Evolutionary conservation across 768 basidiomycete species (phyloP), one percentile per base, ranked within the genome.

Genomic region (Lactarius pseudohatsudake): DNA sequence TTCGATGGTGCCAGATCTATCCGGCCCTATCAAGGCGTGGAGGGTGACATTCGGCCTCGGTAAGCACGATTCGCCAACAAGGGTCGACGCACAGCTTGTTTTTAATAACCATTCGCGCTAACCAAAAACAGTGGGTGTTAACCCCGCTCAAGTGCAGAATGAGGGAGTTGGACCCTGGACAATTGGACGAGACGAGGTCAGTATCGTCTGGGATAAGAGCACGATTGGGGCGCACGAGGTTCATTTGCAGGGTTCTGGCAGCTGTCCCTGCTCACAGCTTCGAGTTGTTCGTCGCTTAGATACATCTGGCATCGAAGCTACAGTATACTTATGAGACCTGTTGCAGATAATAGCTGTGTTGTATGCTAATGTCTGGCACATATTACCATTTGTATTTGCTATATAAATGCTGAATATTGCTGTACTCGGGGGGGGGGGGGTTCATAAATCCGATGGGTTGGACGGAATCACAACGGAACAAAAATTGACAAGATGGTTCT

Each of bases 61-160:
- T 7, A 84, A 85, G 63, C 77, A 83, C 59, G 86, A 86, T 66
- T 81, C 86, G 0, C 83, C 86, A 1, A 85, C 86, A 7, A 83
- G 78, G 69, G 67, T 88, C 54, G 81, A 87, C 71, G 81, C 84
- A 0, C 79, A 78, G 5, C 76, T 88, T 9, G 64, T 85, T 47
- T 77, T 86, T 34, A 72, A 76, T 0, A 75, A 80, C 22, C 77
- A 77, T 28, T 71, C 67, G 5, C 66, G 58, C 65, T 65, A 28
- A 50, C 13, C 30, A 11, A 41, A 78, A 78, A 47, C 75, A 76
- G 2, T 72, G 76, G 76, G 1, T 79, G 80, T 36, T 72, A 18
- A 67, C 85, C 34, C 74, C 78, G 3, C 72, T 86, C 9, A 77
- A 78, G 62, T 77, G 78, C 8, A 50, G 62, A 45, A 16, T 69